Evolutionary conservation across 495 filamentous ascomycete genomes (phyloP), one percentile per base, ranked within the genome.

Genomic region (Bathelium albidoporum): DNA sequence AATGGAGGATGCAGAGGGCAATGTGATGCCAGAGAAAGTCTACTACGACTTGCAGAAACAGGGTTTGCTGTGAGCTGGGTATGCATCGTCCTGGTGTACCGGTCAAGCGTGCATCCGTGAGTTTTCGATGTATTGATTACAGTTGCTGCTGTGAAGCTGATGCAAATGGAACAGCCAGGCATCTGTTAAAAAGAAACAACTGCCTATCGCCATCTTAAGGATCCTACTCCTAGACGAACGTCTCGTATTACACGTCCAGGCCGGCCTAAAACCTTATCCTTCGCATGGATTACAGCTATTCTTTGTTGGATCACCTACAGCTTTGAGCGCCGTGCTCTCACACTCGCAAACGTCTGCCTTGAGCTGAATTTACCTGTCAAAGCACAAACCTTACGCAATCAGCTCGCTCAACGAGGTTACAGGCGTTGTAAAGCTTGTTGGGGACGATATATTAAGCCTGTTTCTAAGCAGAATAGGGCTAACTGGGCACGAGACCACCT

Each of bases 11-110:
- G 89, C 83, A 0, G 88, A 95, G 71, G 94, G 94, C 52, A 97
- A 97, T 72, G 95, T 97, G 31, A 97, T 98, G 94, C 94, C 95
- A 0, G 88, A 95, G 78, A 95, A 95, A 78, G 90, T 98, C 44
- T 98, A 96, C 71, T 82, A 90, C 61, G 95, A 98, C 74, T 73
- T 90, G 72, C 80, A 84, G 74, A 87, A 87, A 73, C 84, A 87
- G 69, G 87, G 87, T 60, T 73, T 90, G 65, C 77, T 89, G 49
- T 89, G 76, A 75, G 36, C 22, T 24, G 32, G 29, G n/a, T 24
- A 55, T 55, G 24, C 20, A 26, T 12, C 24, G 12, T 10, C 20
- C 34, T 39, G 34, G 34, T 14, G 5, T 29, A 24, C 26, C 20
- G 2, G 49, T n/a, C 49, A 24, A 55, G 11, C 24, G 24, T 55